Percentiles rank a stretch among this genome's conserved stretches.
Evolutionary conservation across 495 filamentous ascomycete species (phyloP).

Genomic region (Trichoderma reesei): DNA sequence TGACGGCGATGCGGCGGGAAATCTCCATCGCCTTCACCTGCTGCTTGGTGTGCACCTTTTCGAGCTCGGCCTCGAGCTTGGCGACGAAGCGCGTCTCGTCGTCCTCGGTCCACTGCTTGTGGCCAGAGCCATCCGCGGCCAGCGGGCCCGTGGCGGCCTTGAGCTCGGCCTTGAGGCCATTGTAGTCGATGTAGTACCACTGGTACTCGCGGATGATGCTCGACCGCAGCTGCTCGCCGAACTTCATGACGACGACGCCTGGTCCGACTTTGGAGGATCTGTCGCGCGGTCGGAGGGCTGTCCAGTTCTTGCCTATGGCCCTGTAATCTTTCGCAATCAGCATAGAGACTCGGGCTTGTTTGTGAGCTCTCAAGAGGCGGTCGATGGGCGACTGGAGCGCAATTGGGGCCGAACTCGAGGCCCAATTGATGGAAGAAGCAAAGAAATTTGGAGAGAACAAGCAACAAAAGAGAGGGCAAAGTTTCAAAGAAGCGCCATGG

Average conservation of each 20-base stretch:
- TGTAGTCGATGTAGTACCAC: constrained; percentile 96
- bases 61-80: constrained; percentile 79
- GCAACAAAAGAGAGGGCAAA: not conserved
- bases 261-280: constrained; percentile 24
- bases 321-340: constrained; percentile 42
- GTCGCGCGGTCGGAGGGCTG: constrained; percentile 17
- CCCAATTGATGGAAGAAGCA: not conserved
- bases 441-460: not conserved
- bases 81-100: constrained; percentile 84
- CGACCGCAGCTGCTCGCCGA: constrained; percentile 89
- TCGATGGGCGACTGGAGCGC: not conserved
- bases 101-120: constrained; percentile 72
- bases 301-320: constrained; percentile 25
- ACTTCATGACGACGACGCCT: constrained; percentile 58
- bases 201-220: constrained; percentile 92
- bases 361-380: not conserved
- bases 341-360: constrained; percentile 18
- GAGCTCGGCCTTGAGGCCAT: constrained; percentile 79
- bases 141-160: constrained; percentile 56
- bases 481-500: not conserved
- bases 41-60: constrained; percentile 95
- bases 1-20: constrained; percentile 72
- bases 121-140: constrained; percentile 24
- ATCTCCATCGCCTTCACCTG: constrained; percentile 93
- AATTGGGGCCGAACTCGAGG: not conserved